Evolutionary conservation across 1,284 basidiomycete species (phyloP).

Genomic region (Ceraceosorus bombacis): DNA sequence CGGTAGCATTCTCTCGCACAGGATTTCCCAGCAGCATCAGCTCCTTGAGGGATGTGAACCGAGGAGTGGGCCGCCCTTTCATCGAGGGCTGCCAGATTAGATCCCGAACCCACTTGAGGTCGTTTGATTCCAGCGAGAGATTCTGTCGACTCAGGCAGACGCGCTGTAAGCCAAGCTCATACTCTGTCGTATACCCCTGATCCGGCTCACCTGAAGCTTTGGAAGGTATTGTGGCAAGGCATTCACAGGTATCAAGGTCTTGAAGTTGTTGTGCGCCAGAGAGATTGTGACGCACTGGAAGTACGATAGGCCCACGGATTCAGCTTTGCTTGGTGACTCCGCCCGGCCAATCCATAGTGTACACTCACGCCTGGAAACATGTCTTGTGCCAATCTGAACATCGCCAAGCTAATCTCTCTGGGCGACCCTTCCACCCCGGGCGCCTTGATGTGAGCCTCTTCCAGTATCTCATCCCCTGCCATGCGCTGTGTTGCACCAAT

Average conservation of each 20-base stretch:
- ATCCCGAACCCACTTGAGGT: constrained; percentile 46
- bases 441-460: constrained; percentile 59
- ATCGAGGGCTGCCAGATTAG: constrained; percentile 26
- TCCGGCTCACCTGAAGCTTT: constrained; percentile 42
- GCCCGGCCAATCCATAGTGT: background rate
- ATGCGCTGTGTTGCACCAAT: no score
- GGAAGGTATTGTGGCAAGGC: constrained; percentile 51
- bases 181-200: no score
- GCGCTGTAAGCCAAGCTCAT: no score
- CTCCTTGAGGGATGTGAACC: constrained; percentile 51
- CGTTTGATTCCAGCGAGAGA: constrained; percentile 62
- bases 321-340: background rate
- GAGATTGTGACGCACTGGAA: constrained; percentile 28
- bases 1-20: constrained; percentile 60
- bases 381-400: constrained; percentile 74
- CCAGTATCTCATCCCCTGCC: constrained; percentile 20
- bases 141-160: constrained; percentile 50
- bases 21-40: constrained; percentile 74
- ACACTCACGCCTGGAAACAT: constrained; percentile 63
- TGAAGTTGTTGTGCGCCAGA: constrained; percentile 32
- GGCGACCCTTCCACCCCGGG: constrained; percentile 61
- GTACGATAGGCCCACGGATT: constrained; percentile 50
- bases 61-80: constrained; percentile 13
- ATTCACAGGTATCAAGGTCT: constrained; percentile 24
- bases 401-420: constrained; percentile 63